Base-by-base conservation (phyloP, 2,329 filamentous ascomycete species). In the Colletotrichum sp. region DNA sequence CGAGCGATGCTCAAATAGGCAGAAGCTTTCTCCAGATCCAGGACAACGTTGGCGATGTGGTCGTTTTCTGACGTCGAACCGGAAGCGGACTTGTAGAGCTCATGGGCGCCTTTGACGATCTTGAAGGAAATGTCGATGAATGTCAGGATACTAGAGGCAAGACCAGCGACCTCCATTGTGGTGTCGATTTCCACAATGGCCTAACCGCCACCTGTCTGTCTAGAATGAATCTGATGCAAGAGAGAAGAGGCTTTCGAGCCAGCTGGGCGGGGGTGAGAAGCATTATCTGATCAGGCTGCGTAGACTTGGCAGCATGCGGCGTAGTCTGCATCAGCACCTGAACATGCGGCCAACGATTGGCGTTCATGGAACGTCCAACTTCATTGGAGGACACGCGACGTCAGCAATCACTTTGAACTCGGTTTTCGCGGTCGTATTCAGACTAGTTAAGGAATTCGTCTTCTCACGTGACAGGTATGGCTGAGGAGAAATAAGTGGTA, bases 101-200 rank as follows among this genome's bases (percentile, higher is more conserved):
- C 43, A 24, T 52, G n/a, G 43, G 43, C 43, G 43, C 30, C 39
- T n/a, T 57, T 67, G 18, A 24, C 21, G 28, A 70, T 63, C 14
- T 64, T 64, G 24, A 28, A 28, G 7, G 68, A 70, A 12, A 70
- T 26, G 13, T 70, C 68, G 55, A 70, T 52, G 68, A 70, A 70
- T 12, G 68, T 61, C 24, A 70, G 26, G 18, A 70, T 63, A 32
- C 55, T 63, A 12, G 68, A 70, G 7, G 68, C 68, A 18, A 70
- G 26, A 18, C 55, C 68, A 26, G 59, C 68, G 0, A 34, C 34
- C 2, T 63, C 34, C 68, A 70, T 70, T 18, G 18, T 59, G 10
- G 4, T 13, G 21, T 21, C 4, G 7, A 21, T 52, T 21, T 21
- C 43, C 43, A 4, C 43, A 3, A 52, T 52, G 43, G n/a, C 12